Percentiles rank a stretch among this genome's conserved stretches.
phyloP scores from a whole-genome alignment of 2,329 filamentous ascomycete species.

The Aspergillus nomiae region DNA sequence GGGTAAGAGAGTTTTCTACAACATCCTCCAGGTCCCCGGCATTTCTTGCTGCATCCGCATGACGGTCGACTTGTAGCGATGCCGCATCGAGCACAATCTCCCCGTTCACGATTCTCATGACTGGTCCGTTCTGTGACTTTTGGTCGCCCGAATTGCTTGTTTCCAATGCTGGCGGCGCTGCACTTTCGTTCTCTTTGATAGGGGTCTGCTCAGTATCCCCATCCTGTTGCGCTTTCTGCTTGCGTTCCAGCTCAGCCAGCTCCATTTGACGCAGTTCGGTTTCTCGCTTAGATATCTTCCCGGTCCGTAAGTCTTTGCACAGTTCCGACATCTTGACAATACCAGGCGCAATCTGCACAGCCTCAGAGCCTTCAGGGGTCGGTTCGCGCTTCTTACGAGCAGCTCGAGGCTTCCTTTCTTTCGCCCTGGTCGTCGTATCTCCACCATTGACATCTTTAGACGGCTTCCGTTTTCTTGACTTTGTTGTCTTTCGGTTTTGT shows the following conservation, averaged over 20 bases:
- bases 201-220: conserved; percentile 22
- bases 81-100: conserved; percentile 57
- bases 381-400: conserved; percentile 40
- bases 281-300: conserved; percentile 60
- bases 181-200: conserved; percentile 32
- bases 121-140: conserved; percentile 43
- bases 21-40: conserved; percentile 50
- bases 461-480: conserved; percentile 28
- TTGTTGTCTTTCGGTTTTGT: conserved; percentile 21
- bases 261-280: conserved; percentile 60
- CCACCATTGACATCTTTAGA: conserved; percentile 28
- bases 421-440: conserved; percentile 25
- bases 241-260: conserved; percentile 54
- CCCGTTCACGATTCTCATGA: conserved; percentile 59
- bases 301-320: conserved; percentile 55
- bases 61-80: conserved; percentile 58
- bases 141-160: conserved; percentile 23
- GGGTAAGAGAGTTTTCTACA: conserved; percentile 49
- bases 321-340: conserved; percentile 61
- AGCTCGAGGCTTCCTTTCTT: conserved; percentile 25
- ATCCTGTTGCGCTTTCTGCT: conserved; percentile 41
- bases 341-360: conserved; percentile 55
- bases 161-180: conserved; percentile 23
- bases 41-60: conserved; percentile 53
- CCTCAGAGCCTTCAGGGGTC: conserved; percentile 52